These are phyloP conservation scores for Xerophyta viscosa DNA, from an alignment of 106 monocot genomes.

Conservation along the genomic window DNA sequence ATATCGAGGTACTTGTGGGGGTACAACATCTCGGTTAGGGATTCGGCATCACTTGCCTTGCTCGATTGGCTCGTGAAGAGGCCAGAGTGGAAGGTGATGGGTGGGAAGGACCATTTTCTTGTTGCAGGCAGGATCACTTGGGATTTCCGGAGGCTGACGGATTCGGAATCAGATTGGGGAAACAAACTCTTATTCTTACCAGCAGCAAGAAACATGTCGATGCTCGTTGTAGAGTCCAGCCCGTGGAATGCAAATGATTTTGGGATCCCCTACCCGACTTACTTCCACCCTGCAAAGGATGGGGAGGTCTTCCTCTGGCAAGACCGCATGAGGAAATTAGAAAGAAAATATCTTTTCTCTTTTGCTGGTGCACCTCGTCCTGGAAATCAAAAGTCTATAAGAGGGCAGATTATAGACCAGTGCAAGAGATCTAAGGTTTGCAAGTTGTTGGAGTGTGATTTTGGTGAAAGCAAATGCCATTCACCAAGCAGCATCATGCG, in stretches of 20 bases:
- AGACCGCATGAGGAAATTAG: slow-evolving; percentile 65
- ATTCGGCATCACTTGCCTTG: slow-evolving; percentile 57
- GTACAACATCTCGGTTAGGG: slow-evolving; percentile 44
- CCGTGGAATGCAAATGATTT: slow-evolving; percentile 89
- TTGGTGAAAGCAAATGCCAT: slow-evolving; percentile 76
- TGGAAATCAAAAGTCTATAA: slow-evolving; percentile 53
- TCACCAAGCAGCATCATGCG: slow-evolving; percentile 71
- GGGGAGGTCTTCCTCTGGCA: slow-evolving; percentile 71
- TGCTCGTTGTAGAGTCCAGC: slow-evolving; percentile 73
- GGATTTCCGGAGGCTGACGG: slow-evolving; percentile 70
- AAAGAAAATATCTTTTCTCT: slow-evolving; percentile 61
- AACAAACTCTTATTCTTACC: slow-evolving; percentile 72
- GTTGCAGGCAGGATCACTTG: slow-evolving; percentile 82
- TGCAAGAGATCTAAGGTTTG: slow-evolving; percentile 50
- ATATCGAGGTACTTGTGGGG: slow-evolving; percentile 75
- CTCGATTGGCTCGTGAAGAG: slow-evolving; percentile 66
- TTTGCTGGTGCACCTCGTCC: slow-evolving; percentile 89
- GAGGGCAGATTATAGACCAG: slow-evolving; percentile 65
- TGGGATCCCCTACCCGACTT: slow-evolving; percentile 75
- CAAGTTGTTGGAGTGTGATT: slow-evolving; percentile 69
- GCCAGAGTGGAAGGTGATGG: slow-evolving; percentile 76
- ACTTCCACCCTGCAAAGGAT: slow-evolving; percentile 72
- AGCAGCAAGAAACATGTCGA: slow-evolving; percentile 68
- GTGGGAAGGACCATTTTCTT: slow-evolving; percentile 72
- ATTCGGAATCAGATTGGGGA: slow-evolving; percentile 61